phyloP scores from a whole-genome alignment of 306 rosid species.

The Prunus davidiana region DNA sequence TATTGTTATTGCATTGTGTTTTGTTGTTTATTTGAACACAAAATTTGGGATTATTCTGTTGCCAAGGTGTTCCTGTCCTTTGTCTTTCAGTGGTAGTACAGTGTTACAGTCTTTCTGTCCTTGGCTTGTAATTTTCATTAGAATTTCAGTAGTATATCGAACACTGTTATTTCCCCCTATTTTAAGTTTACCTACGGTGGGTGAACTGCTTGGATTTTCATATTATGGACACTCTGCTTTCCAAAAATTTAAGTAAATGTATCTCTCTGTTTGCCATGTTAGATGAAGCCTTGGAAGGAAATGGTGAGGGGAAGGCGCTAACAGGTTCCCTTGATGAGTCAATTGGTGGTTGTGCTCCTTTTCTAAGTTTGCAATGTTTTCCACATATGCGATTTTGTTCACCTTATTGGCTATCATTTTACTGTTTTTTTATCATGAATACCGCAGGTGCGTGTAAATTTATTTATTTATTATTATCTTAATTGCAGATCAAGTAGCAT shows the following conservation, averaged over 20 bases:
- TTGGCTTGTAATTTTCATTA: background rate
- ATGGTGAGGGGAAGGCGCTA: constrained; percentile 44
- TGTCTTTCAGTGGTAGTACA: background rate
- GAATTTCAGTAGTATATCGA: background rate
- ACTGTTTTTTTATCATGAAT: background rate
- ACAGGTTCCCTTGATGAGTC: constrained; percentile 39
- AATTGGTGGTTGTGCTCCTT: constrained; percentile 40
- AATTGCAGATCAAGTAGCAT: constrained; percentile 50
- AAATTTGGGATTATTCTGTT: background rate
- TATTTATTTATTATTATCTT: constrained; percentile 1
- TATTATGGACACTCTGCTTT: background rate
- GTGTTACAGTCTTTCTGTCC: background rate
- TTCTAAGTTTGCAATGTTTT: background rate
- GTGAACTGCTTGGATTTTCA: background rate
- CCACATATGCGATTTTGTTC: background rate
- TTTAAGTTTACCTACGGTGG: background rate
- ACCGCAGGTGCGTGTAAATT: background rate
- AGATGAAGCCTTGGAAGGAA: constrained; percentile 54
- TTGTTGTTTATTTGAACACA: background rate
- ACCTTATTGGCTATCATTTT: background rate
- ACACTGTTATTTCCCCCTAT: too few species aligned
- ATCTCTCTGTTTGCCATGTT: background rate
- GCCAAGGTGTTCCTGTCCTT: background rate
- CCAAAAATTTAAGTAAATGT: background rate
- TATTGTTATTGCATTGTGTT: background rate